Conservation (phyloP, 352 stramenopile genomes). For the Pythium chondricola region DNA sequence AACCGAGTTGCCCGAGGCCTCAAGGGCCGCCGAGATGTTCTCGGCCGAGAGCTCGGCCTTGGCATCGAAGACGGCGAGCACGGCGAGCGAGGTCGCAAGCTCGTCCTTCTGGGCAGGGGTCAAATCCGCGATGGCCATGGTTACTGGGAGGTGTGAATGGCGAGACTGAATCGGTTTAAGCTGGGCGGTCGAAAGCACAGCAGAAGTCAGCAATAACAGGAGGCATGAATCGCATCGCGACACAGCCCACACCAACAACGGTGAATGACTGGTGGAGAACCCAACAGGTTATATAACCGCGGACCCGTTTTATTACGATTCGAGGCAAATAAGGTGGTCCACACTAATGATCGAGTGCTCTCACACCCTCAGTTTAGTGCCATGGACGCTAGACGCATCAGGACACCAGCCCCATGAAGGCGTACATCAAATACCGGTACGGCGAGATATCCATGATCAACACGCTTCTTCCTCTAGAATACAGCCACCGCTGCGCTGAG, state of each 20-base stretch:
- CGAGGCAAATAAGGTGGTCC: slow-evolving; percentile 12
- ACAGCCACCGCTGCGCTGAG: too few relatives aligned
- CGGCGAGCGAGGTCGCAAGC: slow-evolving; percentile 75
- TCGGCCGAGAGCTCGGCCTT: slow-evolving; percentile 74
- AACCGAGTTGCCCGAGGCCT: slow-evolving; percentile 76
- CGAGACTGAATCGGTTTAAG: slow-evolving; percentile 86
- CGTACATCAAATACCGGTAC: too few relatives aligned
- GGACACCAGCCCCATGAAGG: too few relatives aligned
- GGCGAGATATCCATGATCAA: too few relatives aligned
- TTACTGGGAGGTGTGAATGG: slow-evolving; percentile 52
- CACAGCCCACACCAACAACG: slow-evolving; percentile 20
- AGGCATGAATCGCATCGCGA: slow-evolving; percentile 6
- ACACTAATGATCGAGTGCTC: slow-evolving; percentile 9
- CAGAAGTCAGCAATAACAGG: slow-evolving; percentile 56
- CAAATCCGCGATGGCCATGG: slow-evolving; percentile 83
- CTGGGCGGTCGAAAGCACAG: slow-evolving; percentile 30
- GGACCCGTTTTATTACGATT: slow-evolving; percentile 7
- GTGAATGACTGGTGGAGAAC: slow-evolving; percentile 73
- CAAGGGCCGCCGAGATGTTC: slow-evolving; percentile 64
- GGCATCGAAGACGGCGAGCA: slow-evolving; percentile 74
- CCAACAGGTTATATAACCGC: slow-evolving; percentile 22
- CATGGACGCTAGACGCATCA: too few relatives aligned
- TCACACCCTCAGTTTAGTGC: neutral
- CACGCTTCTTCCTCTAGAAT: too few relatives aligned
- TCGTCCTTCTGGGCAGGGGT: slow-evolving; percentile 82